Conservation (phyloP, 2,329 filamentous ascomycete genomes). For the Verruconis gallopava region DNA sequence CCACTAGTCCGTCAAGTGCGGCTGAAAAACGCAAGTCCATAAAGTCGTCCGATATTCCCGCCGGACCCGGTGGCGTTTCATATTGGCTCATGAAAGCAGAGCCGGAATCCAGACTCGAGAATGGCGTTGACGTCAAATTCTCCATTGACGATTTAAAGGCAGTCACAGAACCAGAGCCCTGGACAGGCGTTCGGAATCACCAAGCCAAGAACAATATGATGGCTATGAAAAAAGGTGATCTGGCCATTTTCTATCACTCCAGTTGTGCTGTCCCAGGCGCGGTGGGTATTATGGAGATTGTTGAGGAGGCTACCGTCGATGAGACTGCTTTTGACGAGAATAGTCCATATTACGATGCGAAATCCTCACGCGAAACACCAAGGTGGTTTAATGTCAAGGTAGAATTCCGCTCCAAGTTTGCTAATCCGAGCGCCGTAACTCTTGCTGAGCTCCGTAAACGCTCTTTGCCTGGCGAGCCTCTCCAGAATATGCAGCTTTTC, state of each 20-base stretch:
- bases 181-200: slow-evolving; percentile 60
- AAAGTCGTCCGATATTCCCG: slow-evolving; percentile 5
- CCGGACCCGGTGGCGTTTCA: slow-evolving; percentile 13
- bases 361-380: slow-evolving; percentile 53
- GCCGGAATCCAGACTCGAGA: slow-evolving; percentile 74
- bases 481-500: slow-evolving; percentile 71
- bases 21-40: not conserved
- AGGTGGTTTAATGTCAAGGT: slow-evolving; percentile 89
- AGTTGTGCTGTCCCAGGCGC: slow-evolving; percentile 85
- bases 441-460: slow-evolving; percentile 59
- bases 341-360: slow-evolving; percentile 73
- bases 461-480: slow-evolving; percentile 39
- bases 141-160: slow-evolving; percentile 80
- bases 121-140: slow-evolving; percentile 80
- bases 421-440: slow-evolving; percentile 43
- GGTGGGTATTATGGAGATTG: slow-evolving; percentile 79
- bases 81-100: slow-evolving; percentile 46
- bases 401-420: slow-evolving; percentile 72
- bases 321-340: slow-evolving; percentile 58
- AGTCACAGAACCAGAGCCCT: slow-evolving; percentile 66
- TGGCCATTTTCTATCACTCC: slow-evolving; percentile 95
- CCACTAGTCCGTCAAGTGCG: slow-evolving; percentile 3
- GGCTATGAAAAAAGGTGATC: slow-evolving; percentile 79
- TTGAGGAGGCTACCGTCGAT: slow-evolving; percentile 70
- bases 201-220: slow-evolving; percentile 77